Base-by-base conservation (phyloP, 2,329 filamentous ascomycete species). In the Rutstroemia sp. region DNA sequence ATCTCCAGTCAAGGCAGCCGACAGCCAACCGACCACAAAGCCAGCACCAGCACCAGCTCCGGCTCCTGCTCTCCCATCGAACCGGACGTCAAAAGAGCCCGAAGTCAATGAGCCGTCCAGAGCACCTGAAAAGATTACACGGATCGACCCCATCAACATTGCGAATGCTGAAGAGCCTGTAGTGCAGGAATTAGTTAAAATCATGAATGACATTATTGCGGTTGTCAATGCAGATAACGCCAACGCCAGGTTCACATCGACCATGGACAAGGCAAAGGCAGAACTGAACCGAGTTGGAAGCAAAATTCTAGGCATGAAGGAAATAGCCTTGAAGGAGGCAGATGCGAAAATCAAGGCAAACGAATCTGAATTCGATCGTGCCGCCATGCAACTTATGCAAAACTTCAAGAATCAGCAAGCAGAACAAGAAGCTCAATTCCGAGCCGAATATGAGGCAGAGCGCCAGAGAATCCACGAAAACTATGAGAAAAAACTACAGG, bases 151-250 rank as follows among this genome's bases (percentile, higher is more conserved):
- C 59, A 76, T 96, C 58, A 80, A 80, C 51, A 81, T 95, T 23
- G 79, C 82, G 54, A 82, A 90, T 66, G 90, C 88, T 53, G 83
- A 85, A 58, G 92, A 97, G 70, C 88, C 90, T 27, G 81, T 96
- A 38, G 88, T 97, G 21, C 91, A 96, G 73, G 90, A 97, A 67
- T 79, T 99, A 5, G 90, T 95, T 58, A 92, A 90, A 75, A 92
- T 96, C 75, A 80, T 99, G 66, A 99, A 99, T 74, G 90, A 95
- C 72, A 87, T 99, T 66, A 96, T 99, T 69, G 85, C 89, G 8
- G 90, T 95, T 48, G 86, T 96, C 70, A 96, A 96, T 71, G 88
- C 88, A 57, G 92, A 96, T 70, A 83, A 86, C 59, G 83, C 89
- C 57, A 82, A 86, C 61, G 80, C 80, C 64, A 90, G 87, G 71